Evolutionary conservation across 2,329 filamentous ascomycete species (phyloP), one percentile per base, ranked within the genome.

Genomic region (Mycosphaerella arachidis): DNA sequence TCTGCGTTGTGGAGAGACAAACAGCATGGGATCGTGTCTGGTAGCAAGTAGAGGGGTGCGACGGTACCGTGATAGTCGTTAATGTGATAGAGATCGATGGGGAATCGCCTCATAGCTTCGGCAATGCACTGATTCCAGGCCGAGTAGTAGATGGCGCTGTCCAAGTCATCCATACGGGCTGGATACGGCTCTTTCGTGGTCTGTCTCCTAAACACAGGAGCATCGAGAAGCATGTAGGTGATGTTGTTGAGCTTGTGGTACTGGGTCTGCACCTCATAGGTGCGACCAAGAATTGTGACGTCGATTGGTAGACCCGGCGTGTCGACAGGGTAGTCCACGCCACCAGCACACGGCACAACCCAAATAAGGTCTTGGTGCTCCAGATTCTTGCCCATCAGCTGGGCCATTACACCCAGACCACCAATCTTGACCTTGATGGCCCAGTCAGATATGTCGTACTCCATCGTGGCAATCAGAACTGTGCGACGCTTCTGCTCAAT

Each of bases 381-480:
- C 10, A 89, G 79, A 55, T 85, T 82, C 68, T 86, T 86, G 18
- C 84, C 84, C 86, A 88, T 89, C 1, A 88, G 75, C 66, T 86
- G 84, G 35, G 86, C 85, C 86, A 89, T 89, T 62, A 88, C 86
- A 71, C 86, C 86, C 4, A 89, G 77, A 61, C 86, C 86, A 61
- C 86, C 86, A 51, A 89, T 89, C 74, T 89, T 89, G 74, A 89
- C 85, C 73, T 87, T 88, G 74, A 89, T 86, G 4, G 74, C 79
- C 84, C 86, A 88, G 69, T 89, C 86, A 57, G 86, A 84, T 61
- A 89, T 88, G 62, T 88, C 85, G 72, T 89, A 89, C 71, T 89
- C 86, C 84, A 89, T 87, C 6, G 86, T 88, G 12, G 85, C 86
- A 56, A 89, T 86, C 24, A 89, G 78, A 1, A 87, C 82, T 33